Base-by-base conservation (phyloP, 2,329 filamentous ascomycete species). In the Colletotrichum sp. region DNA sequence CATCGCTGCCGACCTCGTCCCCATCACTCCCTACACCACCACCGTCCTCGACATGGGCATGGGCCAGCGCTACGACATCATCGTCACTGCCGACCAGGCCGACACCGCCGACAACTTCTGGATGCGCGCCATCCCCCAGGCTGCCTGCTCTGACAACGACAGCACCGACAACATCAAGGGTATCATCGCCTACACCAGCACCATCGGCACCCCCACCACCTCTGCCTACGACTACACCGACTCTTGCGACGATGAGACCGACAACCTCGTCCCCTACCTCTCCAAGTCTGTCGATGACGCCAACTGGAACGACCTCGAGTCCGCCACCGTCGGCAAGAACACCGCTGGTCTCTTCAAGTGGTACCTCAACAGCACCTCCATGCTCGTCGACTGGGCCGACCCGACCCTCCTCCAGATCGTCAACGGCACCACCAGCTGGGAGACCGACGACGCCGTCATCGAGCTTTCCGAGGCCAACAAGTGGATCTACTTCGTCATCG, bases 1-100 rank as follows among this genome's bases (percentile, higher is more conserved):
- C 36, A 91, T 93, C 56, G 85, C 87, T 0, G 84, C 83, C 28
- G 92, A 93, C 76, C 83, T 93, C 6, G 89, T 93, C 0, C 90
- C 91, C 3, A 86, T 93, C 26, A 79, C 85, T n/a, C 91, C 91
- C 0, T 93, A 89, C 75, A 82, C 83, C 2, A 88, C 90, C 1
- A 83, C 85, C 0, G 72, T 86, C 18, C 81, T 92, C 21, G 87
- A 83, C 21, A 84, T 92, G 18, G 86, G 83, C 32, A 86, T 90
- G 64, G 90, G 83, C 5, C 85, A 87, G 77, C 83, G 88, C 6
- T 87, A 88, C 78, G 87, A 89, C 75, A 78, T 90, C 8, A 80
- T 90, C 28, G 83, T 90, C 12, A 81, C 81, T 8, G 88, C 87
- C 8, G 79, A 87, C 70, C 82, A 85, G 60, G 73, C 78, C 2